Base-by-base conservation (phyloP, 495 filamentous ascomycete genomes). In the Aspergillus sclerotiicarbonarius region DNA sequence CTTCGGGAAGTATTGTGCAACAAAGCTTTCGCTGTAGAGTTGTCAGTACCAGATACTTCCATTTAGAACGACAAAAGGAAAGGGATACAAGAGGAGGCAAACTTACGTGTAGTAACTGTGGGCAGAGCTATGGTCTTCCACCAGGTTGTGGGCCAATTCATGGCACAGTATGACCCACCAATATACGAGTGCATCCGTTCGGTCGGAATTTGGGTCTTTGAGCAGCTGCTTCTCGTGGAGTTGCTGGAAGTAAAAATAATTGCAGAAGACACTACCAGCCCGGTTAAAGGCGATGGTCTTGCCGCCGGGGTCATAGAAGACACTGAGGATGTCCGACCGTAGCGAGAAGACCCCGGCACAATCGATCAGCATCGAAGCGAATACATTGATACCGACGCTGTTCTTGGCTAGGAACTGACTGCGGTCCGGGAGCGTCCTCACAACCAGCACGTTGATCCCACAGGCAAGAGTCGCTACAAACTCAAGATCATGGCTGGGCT, bases 121-220 rank as follows among this genome's bases (percentile, higher is more conserved):
- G 46, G 89, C 84, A 18, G 89, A 78, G 66, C 87, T 88, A 72
- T 96, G 92, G 52, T 85, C 84, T 19, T 72, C 75, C 12, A 96
- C 89, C 32, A 98, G 70, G 66, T 98, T 98, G 71, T 98, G 94
- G 48, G 95, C 92, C 62, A 98, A 70, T 73, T 98, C 94, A 71
- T 98, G 94, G 48, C 90, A 92, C 57, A 96, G 66, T 13, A 90
- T 88, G 46, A 96, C 87, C 82, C 87, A 96, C 94, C 94, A 98
- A 76, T 92, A 96, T 8, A 88, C 81, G 35, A 86, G 68, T 1
- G 92, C 90, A 39, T 92, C 85, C 6, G 78, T 79, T 67, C 68
- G 81, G 46, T 75, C 80, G 45, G 77, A 68, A 20, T 37, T 63
- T 20, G 73, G 41, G 33, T 62, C 67, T 58, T 73, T 68, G 15